phyloP scores from a whole-genome alignment of 805 yeast genomes.

The Debaryomyces prosopidis region DNA sequence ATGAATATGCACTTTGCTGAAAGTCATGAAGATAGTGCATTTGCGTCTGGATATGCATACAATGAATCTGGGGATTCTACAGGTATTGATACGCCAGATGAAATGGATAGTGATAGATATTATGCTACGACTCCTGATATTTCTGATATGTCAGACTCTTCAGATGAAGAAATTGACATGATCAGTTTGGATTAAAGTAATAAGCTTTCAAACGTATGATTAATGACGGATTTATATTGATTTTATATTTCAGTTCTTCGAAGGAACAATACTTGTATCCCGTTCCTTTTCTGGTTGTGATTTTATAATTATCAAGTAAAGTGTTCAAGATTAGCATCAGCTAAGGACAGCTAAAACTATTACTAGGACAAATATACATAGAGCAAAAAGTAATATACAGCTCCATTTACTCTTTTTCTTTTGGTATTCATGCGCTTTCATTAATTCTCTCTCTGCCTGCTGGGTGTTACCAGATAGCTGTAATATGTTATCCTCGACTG shows the following conservation, averaged over 20 bases:
- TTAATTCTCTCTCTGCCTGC: conserved; percentile 68
- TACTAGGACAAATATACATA: conserved; percentile 58
- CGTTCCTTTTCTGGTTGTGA: neutral
- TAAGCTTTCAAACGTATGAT: neutral
- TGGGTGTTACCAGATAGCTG: conserved; percentile 64
- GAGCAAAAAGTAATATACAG: conserved; percentile 59
- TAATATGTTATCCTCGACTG: conserved; percentile 77
- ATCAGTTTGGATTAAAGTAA: conserved; percentile 9
- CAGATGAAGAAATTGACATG: conserved; percentile 11
- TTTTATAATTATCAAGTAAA: neutral
- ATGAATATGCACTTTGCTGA: conserved; percentile 20
- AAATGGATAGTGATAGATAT: conserved; percentile 11
- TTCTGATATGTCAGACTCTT: conserved; percentile 7
- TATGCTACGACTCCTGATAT: conserved; percentile 18
- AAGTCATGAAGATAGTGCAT: conserved; percentile 15
- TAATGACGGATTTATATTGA: too few species aligned
- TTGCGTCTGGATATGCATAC: conserved; percentile 6
- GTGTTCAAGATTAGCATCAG: conserved; percentile 14
- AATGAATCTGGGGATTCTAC: conserved; percentile 1
- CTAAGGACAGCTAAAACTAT: conserved; percentile 56
- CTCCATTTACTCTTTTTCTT: conserved; percentile 70
- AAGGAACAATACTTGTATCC: too few species aligned
- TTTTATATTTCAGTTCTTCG: too few species aligned
- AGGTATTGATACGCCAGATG: conserved; percentile 2
- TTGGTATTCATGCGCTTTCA: conserved; percentile 76